These are phyloP conservation scores for Jaapia argillacea DNA, from an alignment of 768 basidiomycete species.

Conservation along the genomic window DNA sequence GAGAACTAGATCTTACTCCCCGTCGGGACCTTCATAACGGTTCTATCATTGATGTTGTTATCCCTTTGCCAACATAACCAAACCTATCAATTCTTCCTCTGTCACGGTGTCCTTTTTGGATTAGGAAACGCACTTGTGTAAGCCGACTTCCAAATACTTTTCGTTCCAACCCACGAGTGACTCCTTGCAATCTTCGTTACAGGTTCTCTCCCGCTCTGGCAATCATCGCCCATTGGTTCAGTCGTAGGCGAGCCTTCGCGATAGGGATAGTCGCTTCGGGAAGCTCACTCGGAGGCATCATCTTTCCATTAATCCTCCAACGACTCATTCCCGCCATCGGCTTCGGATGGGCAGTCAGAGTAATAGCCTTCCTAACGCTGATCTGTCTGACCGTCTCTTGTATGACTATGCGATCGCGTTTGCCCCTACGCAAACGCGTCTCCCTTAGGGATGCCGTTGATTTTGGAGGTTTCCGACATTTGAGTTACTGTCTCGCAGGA, in stretches of 20 bases:
- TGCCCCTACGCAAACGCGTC: constrained; percentile 14
- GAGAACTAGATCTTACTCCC: not conserved
- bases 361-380: constrained; percentile 18
- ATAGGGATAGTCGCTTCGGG: constrained; percentile 27
- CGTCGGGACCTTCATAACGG: not conserved
- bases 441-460: constrained; percentile 15
- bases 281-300: constrained; percentile 34
- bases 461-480: constrained; percentile 16
- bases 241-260: constrained; percentile 22
- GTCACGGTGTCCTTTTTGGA: constrained; percentile 32
- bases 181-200: not conserved
- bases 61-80: constrained; percentile 8
- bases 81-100: constrained; percentile 26
- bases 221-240: constrained; percentile 26
- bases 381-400: constrained; percentile 15
- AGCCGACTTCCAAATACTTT: constrained; percentile 22
- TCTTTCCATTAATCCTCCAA: constrained; percentile 44
- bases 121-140: constrained; percentile 33
- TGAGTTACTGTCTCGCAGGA: constrained; percentile 11
- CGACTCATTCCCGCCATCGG: constrained; percentile 22
- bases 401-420: constrained; percentile 17
- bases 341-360: constrained; percentile 21
- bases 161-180: too few relatives aligned
- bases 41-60: constrained; percentile 5
- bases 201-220: constrained; percentile 24